Evolutionary conservation across 116 monocot species (phyloP).

Genomic region (Trichopus zeylanicus): DNA sequence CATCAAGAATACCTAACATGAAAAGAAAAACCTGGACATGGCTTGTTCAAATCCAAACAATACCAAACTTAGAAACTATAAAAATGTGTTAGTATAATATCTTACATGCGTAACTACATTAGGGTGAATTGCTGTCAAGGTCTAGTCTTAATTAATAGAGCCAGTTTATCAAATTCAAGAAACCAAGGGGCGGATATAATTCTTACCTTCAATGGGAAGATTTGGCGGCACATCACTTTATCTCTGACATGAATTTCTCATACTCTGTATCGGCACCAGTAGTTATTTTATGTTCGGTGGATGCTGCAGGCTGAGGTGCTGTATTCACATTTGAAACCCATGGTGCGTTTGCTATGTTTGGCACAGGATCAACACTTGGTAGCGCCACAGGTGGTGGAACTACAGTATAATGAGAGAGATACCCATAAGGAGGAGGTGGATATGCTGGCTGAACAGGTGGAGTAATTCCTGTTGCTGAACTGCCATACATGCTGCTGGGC

Average conservation of each 20-base stretch:
- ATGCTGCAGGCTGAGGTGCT: conserved; percentile 20
- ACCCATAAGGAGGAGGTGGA: conserved; percentile 41
- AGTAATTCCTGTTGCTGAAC: conserved; percentile 8
- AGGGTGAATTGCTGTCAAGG: too few relatives aligned
- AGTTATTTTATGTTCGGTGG: conserved; percentile 26
- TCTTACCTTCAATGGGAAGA: conserved; percentile 16
- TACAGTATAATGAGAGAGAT: conserved; percentile 53
- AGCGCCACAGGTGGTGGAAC: conserved; percentile 34
- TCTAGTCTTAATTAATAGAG: too few relatives aligned
- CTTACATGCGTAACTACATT: too few relatives aligned
- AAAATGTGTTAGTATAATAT: too few relatives aligned
- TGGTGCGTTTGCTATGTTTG: conserved; percentile 44
- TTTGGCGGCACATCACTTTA: conserved; percentile 48
- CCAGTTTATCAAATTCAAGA: too few relatives aligned
- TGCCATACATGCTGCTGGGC: conserved; percentile 19
- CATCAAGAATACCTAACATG: too few relatives aligned
- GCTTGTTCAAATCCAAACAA: too few relatives aligned
- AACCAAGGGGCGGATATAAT: too few relatives aligned
- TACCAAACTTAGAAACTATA: too few relatives aligned
- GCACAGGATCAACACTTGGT: conserved; percentile 34
- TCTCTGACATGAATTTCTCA: conserved; percentile 84
- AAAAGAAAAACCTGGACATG: too few relatives aligned
- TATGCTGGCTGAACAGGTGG: conserved; percentile 27
- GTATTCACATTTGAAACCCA: conserved; percentile 34
- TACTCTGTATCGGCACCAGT: conserved; percentile 65